Conservation (phyloP, 805 yeast species). For the Saccharomycodes ludwigii region DNA sequence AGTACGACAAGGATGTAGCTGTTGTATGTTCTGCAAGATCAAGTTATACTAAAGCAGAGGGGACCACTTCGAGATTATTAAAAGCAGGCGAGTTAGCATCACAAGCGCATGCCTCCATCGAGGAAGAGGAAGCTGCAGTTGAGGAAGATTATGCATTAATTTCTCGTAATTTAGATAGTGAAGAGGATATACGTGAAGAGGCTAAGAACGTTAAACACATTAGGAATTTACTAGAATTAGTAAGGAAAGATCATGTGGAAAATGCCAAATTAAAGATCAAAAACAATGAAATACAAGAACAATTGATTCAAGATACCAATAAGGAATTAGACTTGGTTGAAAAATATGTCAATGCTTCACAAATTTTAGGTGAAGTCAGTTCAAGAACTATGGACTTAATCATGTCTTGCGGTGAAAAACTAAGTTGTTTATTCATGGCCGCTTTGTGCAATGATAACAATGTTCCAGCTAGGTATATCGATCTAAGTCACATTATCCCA, state of each 20-base stretch:
- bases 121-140: too few relatives aligned
- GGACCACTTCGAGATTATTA: constrained; percentile 82
- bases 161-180: constrained; percentile 30
- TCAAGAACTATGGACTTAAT: constrained; percentile 80
- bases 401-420: constrained; percentile 89
- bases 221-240: constrained; percentile 33
- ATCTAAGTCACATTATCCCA: constrained; percentile 63
- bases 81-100: constrained; percentile 73
- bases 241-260: constrained; percentile 64
- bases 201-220: too few relatives aligned
- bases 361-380: constrained; percentile 83
- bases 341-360: constrained; percentile 72
- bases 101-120: constrained; percentile 2
- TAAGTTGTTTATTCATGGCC: constrained; percentile 82
- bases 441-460: constrained; percentile 75
- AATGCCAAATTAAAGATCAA: constrained; percentile 53
- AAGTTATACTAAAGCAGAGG: constrained; percentile 81
- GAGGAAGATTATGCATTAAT: too few relatives aligned
- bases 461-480: constrained; percentile 65
- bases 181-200: constrained; percentile 36
- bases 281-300: constrained; percentile 30
- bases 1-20: constrained; percentile 49
- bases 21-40: constrained; percentile 96
- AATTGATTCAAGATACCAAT: constrained; percentile 47
- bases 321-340: constrained; percentile 56